Percentiles rank a stretch among this genome's conserved stretches.
Conservation (phyloP, 2,329 filamentous ascomycete genomes). For the Botryotinia convoluta region DNA sequence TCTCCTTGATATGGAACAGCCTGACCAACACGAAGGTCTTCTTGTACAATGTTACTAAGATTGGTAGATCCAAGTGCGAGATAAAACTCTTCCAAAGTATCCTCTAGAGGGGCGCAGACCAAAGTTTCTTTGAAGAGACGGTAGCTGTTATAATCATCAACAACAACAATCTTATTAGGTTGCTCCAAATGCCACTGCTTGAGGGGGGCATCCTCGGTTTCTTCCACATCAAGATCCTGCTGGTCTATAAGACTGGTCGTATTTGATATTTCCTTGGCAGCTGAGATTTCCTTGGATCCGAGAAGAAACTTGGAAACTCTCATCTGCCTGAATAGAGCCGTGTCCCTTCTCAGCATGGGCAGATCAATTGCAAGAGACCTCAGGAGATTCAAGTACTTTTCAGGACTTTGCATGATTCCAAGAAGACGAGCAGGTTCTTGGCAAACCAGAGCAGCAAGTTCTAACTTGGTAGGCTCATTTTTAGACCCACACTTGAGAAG, state of each 20-base stretch:
- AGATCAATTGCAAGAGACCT: conserved; percentile 76
- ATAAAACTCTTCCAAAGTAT: conserved; percentile 82
- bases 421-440: conserved; percentile 80
- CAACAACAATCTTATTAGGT: conserved; percentile 69
- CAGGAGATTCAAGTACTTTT: conserved; percentile 84
- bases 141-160: conserved; percentile 88
- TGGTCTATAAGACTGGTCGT: conserved; percentile 29
- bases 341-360: conserved; percentile 70
- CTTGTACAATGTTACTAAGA: conserved; percentile 74
- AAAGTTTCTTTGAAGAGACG: conserved; percentile 82
- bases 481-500: conserved; percentile 87
- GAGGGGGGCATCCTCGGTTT: conserved; percentile 44
- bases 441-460: conserved; percentile 81
- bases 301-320: conserved; percentile 73
- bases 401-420: conserved; percentile 72
- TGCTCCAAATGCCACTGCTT: conserved; percentile 67
- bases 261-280: conserved; percentile 29
- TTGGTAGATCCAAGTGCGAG: conserved; percentile 72
- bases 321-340: conserved; percentile 73
- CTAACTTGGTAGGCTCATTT: conserved; percentile 80
- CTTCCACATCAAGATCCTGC: conserved; percentile 45
- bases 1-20: conserved; percentile 63
- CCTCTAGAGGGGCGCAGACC: conserved; percentile 86
- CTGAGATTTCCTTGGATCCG: conserved; percentile 70
- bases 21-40: conserved; percentile 64